Conservation (phyloP, 2,329 filamentous ascomycete genomes). For the Calonectria honghensis region DNA sequence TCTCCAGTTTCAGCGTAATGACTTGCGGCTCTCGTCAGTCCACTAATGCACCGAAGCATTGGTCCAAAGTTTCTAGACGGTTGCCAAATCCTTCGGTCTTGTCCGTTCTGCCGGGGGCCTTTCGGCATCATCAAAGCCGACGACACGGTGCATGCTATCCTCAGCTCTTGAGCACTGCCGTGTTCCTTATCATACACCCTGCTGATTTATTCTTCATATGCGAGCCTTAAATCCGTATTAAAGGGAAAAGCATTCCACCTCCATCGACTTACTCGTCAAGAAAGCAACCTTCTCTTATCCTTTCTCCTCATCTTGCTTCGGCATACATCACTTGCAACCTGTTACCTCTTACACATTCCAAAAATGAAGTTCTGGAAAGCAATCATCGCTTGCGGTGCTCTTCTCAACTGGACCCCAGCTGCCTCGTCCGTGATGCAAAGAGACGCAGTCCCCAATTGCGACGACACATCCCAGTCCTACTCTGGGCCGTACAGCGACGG, state of each 20-base stretch:
- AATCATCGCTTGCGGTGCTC: neutral
- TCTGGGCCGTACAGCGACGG: constrained; percentile 6
- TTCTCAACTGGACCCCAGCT: constrained; percentile 7
- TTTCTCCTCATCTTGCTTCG: neutral
- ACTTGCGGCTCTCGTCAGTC: neutral
- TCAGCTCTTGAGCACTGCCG: neutral
- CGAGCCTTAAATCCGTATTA: neutral
- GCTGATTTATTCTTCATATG: too few species aligned
- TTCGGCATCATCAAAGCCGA: neutral
- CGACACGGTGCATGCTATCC: neutral
- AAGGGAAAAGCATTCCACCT: neutral
- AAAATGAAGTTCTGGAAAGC: constrained; percentile 21
- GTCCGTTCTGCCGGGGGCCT: too few species aligned
- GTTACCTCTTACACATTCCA: neutral
- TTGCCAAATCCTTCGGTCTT: constrained; percentile 10
- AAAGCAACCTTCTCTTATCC: neutral
- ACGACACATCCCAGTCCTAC: constrained; percentile 9
- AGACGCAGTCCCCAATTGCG: neutral
- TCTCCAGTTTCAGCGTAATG: neutral
- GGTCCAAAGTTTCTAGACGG: constrained; percentile 14
- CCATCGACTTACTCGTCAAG: neutral
- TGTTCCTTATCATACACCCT: neutral
- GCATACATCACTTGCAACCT: neutral
- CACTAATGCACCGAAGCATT: constrained; percentile 18
- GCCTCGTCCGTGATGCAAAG: neutral